These are phyloP conservation scores for Leccinum subgranulosum DNA, from an alignment of 768 basidiomycete genomes.

Conservation along the genomic window DNA sequence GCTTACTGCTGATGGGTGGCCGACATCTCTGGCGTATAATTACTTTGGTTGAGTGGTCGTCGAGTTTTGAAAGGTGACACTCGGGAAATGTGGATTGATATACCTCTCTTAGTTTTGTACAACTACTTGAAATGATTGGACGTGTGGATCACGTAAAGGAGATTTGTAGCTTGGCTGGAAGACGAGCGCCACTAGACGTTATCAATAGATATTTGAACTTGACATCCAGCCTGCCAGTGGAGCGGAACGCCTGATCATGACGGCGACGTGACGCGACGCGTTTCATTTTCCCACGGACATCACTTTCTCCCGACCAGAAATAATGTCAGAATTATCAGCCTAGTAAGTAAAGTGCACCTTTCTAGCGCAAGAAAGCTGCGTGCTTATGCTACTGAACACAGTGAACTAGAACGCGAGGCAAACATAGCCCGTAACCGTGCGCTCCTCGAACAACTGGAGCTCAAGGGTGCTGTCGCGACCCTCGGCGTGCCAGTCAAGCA, in stretches of 20 bases:
- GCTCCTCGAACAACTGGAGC: constrained; percentile 66
- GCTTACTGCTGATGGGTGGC: constrained; percentile 42
- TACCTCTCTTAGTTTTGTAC: constrained; percentile 12
- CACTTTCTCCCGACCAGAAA: neutral
- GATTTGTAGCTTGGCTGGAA: neutral
- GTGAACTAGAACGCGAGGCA: constrained; percentile 71
- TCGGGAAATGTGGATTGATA: neutral
- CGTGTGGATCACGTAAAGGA: no score
- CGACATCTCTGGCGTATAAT: constrained; percentile 51
- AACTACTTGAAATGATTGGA: no score
- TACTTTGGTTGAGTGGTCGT: constrained; percentile 41
- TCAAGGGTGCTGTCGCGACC: constrained; percentile 51
- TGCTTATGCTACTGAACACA: constrained; percentile 14
- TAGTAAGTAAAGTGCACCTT: constrained; percentile 38
- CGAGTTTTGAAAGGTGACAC: neutral
- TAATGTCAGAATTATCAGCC: constrained; percentile 47
- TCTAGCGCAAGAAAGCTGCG: neutral
- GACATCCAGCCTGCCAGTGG: neutral
- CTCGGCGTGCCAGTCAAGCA: constrained; percentile 44
- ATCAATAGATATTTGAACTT: neutral
- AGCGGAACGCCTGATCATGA: constrained; percentile 14
- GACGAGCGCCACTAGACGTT: neutral
- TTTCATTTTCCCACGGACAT: constrained; percentile 4
- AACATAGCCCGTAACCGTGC: constrained; percentile 81
- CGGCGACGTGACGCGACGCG: constrained; percentile 33